Conservation (phyloP, 208 protist genomes). For the Jaenimonas drosophilae region DNA sequence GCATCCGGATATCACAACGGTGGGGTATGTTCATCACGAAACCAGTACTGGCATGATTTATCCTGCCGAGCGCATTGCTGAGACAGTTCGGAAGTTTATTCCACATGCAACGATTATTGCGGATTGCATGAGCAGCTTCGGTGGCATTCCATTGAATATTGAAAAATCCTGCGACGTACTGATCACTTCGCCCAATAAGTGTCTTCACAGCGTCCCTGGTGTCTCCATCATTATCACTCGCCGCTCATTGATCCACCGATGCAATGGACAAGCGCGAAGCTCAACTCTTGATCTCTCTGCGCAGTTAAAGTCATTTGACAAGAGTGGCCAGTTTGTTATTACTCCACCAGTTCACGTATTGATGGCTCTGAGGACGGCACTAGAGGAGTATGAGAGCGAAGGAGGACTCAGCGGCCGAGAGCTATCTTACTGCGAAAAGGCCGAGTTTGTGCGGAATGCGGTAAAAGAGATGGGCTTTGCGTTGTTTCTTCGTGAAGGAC, state of each 20-base stretch:
- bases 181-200: conserved; percentile 81
- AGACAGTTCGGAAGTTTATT: conserved; percentile 24
- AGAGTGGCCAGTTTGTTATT: conserved; percentile 61
- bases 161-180: conserved; percentile 58
- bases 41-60: conserved; percentile 88
- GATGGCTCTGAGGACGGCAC: conserved; percentile 64
- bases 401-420: conserved; percentile 43
- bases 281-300: conserved; percentile 59
- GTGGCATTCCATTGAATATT: conserved; percentile 45
- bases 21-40: conserved; percentile 83
- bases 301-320: conserved; percentile 55
- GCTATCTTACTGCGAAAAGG: conserved; percentile 45
- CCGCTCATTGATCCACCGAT: conserved; percentile 20
- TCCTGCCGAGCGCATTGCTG: conserved; percentile 49
- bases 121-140: conserved; percentile 84
- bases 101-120: conserved; percentile 66
- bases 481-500: conserved; percentile 47
- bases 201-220: conserved; percentile 83
- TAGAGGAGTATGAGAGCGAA: conserved; percentile 63
- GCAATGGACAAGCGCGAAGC: conserved; percentile 43
- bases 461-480: conserved; percentile 65
- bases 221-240: conserved; percentile 60
- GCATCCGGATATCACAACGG: conserved; percentile 54
- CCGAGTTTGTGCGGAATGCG: conserved; percentile 31
- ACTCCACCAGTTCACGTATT: conserved; percentile 80